Conservation (phyloP, 129 eudicot species). For the Heracleum sosnowskyi region DNA sequence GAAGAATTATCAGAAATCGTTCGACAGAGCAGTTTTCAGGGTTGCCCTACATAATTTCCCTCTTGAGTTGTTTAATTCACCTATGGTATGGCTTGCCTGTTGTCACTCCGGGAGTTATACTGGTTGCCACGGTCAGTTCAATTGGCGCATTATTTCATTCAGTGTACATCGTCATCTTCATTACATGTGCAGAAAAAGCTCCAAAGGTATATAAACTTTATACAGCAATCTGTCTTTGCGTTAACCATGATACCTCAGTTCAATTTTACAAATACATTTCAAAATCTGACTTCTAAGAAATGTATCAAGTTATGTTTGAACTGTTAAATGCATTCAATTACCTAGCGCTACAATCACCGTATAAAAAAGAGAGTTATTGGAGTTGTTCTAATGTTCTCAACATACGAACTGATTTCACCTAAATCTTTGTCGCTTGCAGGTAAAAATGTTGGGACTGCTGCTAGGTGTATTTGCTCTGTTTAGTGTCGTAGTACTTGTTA, state of each 20-base stretch:
- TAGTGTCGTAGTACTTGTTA: constrained; percentile 19
- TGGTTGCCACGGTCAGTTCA: constrained; percentile 39
- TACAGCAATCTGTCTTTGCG: not conserved
- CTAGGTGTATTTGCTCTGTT: constrained; percentile 26
- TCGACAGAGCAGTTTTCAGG: constrained; percentile 55
- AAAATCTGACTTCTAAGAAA: not conserved
- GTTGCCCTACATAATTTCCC: constrained; percentile 40
- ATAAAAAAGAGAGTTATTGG: not conserved
- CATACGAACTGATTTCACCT: not conserved
- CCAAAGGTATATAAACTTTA: constrained; percentile 19
- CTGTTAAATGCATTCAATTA: not conserved
- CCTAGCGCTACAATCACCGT: not conserved
- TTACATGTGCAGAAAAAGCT: constrained; percentile 23
- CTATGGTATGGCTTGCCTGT: constrained; percentile 47
- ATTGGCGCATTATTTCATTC: constrained; percentile 43
- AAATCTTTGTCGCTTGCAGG: constrained; percentile 14
- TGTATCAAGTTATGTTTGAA: not conserved
- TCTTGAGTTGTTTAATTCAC: constrained; percentile 41
- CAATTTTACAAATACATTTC: not conserved
- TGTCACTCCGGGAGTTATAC: constrained; percentile 29
- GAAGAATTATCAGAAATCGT: constrained; percentile 32
- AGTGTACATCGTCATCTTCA: constrained; percentile 33
- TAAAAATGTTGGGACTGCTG: constrained; percentile 40
- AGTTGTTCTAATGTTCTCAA: not conserved
- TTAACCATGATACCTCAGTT: not conserved